Conservation (phyloP, 1,139 yeast species). For the Komagataea norvegica region DNA sequence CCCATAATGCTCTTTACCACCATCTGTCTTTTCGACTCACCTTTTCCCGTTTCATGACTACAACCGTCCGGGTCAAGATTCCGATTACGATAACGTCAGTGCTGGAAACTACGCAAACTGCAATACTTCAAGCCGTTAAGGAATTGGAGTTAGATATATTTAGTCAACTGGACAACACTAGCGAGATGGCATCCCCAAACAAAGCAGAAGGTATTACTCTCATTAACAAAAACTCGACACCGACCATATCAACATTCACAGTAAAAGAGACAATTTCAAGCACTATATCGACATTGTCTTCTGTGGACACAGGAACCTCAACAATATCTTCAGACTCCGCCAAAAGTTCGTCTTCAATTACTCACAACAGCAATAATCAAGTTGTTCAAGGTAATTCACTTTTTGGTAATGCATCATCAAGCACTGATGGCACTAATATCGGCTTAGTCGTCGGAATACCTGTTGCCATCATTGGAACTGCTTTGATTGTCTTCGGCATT, state of each 20-base stretch:
- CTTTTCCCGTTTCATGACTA: conserved; percentile 3
- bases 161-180: conserved; percentile 5
- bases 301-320: conserved; percentile 3
- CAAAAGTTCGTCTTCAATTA: conserved; percentile 1
- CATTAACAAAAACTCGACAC: conserved; percentile 2
- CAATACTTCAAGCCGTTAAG: conserved; percentile 20
- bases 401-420: conserved; percentile 8
- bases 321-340: background rate
- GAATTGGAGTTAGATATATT: conserved; percentile 8
- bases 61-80: conserved; percentile 5
- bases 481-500: conserved; percentile 11
- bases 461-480: conserved; percentile 18
- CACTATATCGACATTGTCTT: conserved; percentile 9
- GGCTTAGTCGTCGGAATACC: conserved; percentile 26
- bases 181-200: conserved; percentile 10
- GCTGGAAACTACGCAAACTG: conserved; percentile 15
- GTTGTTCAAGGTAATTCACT: conserved; percentile 3
- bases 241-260: conserved; percentile 17
- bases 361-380: background rate
- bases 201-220: conserved; percentile 8
- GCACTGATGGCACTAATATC: conserved; percentile 12
- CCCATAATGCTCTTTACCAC: too few species aligned
- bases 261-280: conserved; percentile 7
- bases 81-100: conserved; percentile 32
- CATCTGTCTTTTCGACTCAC: background rate